Percentiles rank a stretch among this genome's conserved stretches.
phyloP scores from a whole-genome alignment of 2,329 filamentous ascomycete genomes.

The Thielaviopsis euricoi region DNA sequence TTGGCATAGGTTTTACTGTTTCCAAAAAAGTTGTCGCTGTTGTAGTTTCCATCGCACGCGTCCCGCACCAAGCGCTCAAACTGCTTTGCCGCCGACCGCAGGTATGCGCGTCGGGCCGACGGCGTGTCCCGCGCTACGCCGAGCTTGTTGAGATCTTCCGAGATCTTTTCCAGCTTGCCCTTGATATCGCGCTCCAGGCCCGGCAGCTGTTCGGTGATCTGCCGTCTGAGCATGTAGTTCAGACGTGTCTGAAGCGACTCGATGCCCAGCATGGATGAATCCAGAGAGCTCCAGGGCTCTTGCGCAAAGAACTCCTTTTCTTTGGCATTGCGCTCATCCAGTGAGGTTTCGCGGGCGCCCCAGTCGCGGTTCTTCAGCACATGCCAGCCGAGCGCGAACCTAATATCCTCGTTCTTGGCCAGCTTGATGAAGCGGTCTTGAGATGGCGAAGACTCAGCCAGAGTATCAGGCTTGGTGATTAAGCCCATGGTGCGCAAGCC shows the following conservation, averaged over 20 bases:
- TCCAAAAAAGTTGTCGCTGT: neutral
- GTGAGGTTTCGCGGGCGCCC: conserved; percentile 17
- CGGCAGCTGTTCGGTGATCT: neutral
- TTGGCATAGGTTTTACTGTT: neutral
- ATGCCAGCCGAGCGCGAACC: conserved; percentile 23
- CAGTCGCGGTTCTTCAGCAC: conserved; percentile 21
- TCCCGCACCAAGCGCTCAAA: neutral
- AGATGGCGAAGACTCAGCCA: conserved; percentile 13
- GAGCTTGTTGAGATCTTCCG: neutral
- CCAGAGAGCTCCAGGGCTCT: conserved; percentile 17
- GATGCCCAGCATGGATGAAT: neutral
- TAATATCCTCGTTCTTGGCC: conserved; percentile 21
- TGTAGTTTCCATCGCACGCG: neutral
- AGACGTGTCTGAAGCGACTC: neutral
- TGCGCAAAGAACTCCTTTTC: conserved; percentile 27
- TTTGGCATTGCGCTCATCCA: conserved; percentile 18
- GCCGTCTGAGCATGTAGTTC: conserved; percentile 4
- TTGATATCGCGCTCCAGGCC: neutral
- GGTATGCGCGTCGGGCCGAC: neutral
- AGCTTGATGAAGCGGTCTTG: conserved; percentile 17
- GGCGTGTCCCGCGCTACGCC: neutral
- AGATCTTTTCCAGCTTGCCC: neutral
- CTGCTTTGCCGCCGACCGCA: neutral
- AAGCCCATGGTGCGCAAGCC: conserved; percentile 24
- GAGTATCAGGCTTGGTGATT: conserved; percentile 26